phyloP scores from a whole-genome alignment of 306 rosid species.

The Pterocarpus macrocarpus region DNA sequence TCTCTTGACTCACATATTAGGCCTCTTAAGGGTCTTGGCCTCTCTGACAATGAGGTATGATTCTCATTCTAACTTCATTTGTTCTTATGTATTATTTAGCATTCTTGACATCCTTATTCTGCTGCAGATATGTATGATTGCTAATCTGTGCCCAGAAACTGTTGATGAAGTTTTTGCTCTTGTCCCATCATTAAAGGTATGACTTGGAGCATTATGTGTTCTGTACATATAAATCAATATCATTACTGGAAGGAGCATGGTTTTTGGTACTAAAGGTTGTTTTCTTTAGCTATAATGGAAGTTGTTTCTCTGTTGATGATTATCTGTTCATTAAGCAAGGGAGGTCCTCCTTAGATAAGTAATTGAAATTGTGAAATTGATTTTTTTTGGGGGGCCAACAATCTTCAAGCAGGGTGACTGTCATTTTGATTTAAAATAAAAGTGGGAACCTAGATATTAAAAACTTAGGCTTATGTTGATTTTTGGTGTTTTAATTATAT shows the following conservation, averaged over 20 bases:
- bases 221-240: background rate
- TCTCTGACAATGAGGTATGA: conserved; percentile 79
- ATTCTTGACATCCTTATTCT: conserved; percentile 45
- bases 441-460: background rate
- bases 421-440: background rate
- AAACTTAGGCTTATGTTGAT: background rate
- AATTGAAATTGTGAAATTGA: conserved; percentile 14
- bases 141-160: conserved; percentile 80
- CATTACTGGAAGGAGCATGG: background rate
- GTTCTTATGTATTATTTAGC: conserved; percentile 31
- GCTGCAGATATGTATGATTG: conserved; percentile 82
- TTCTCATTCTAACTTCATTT: conserved; percentile 45
- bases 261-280: conserved; percentile 4
- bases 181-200: conserved; percentile 87
- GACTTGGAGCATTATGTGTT: conserved; percentile 22
- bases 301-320: conserved; percentile 12
- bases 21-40: conserved; percentile 63
- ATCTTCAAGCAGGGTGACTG: conserved; percentile 10
- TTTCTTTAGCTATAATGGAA: conserved; percentile 12
- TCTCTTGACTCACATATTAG: conserved; percentile 74
- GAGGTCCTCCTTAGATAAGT: conserved; percentile 9
- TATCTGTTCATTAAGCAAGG: background rate
- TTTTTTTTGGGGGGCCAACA: background rate
- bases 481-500: background rate
- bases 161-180: conserved; percentile 84